Percentiles rank a stretch among this genome's conserved stretches.
phyloP scores from a whole-genome alignment of 306 rosid genomes.

The Cucumis hystrix region DNA sequence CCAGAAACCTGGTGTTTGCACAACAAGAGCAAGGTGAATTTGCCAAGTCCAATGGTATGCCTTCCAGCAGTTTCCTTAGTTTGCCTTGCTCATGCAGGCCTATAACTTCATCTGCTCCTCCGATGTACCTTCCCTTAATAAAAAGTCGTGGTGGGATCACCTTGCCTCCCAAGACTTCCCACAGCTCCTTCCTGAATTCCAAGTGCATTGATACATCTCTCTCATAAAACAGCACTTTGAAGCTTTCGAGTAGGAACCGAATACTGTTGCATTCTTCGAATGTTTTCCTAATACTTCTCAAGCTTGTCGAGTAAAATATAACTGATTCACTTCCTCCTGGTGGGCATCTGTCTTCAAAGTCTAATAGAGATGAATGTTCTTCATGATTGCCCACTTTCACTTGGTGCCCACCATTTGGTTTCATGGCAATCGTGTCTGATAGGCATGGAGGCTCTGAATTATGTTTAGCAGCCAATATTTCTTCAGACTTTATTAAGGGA shows the following conservation, averaged over 20 bases:
- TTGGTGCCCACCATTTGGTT: slow-evolving; percentile 2
- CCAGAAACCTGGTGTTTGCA: slow-evolving; percentile 40
- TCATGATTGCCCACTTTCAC: slow-evolving; percentile 13
- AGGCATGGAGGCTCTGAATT: background rate
- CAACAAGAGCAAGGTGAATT: slow-evolving; percentile 45
- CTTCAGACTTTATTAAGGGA: slow-evolving; percentile 18
- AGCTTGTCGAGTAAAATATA: slow-evolving; percentile 74
- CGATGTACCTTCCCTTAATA: slow-evolving; percentile 75
- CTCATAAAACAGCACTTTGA: slow-evolving; percentile 43
- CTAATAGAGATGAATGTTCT: slow-evolving; percentile 28
- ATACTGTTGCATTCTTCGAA: slow-evolving; percentile 60
- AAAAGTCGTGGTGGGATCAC: slow-evolving; percentile 85
- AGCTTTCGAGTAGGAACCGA: slow-evolving; percentile 61
- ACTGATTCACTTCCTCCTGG: slow-evolving; percentile 56
- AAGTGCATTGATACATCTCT: slow-evolving; percentile 77
- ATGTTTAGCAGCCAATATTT: slow-evolving; percentile 7
- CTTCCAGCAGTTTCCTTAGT: slow-evolving; percentile 64
- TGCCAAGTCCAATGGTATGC: slow-evolving; percentile 27
- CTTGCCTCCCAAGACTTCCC: slow-evolving; percentile 51
- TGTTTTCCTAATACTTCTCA: slow-evolving; percentile 78
- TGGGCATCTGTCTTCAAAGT: slow-evolving; percentile 63
- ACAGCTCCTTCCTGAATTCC: slow-evolving; percentile 72
- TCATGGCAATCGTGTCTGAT: background rate
- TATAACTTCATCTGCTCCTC: slow-evolving; percentile 86
- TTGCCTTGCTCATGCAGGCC: slow-evolving; percentile 74